These are phyloP conservation scores for Aspergillus sclerotiicarbonarius DNA, from an alignment of 495 filamentous ascomycete genomes.

Conservation along the genomic window DNA sequence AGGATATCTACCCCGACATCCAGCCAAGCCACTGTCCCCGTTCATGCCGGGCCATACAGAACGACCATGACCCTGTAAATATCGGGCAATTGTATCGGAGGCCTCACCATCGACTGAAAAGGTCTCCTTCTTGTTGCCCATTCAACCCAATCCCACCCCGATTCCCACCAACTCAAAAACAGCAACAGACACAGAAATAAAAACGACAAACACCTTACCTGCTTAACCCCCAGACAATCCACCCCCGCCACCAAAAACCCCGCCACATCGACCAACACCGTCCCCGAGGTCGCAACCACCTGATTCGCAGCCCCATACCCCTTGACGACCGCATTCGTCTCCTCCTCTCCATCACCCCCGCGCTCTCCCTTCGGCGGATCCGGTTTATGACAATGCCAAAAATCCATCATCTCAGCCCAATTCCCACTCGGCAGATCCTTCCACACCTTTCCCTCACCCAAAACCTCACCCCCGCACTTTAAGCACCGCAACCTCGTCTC, in stretches of 20 bases:
- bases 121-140: conserved; percentile 90
- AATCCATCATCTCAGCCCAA: conserved; percentile 99
- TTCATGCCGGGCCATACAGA: conserved; percentile 9
- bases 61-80: conserved; percentile 41
- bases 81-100: conserved; percentile 94
- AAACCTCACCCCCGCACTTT: conserved; percentile 43
- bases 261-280: conserved; percentile 78
- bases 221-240: conserved; percentile 58
- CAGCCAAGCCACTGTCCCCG: conserved; percentile 11
- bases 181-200: conserved; percentile 15
- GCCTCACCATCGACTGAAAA: conserved; percentile 54
- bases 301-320: conserved; percentile 74
- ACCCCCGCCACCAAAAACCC: conserved; percentile 64
- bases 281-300: conserved; percentile 59
- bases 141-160: neutral
- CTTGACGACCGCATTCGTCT: conserved; percentile 51
- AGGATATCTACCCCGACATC: conserved; percentile 31
- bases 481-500: conserved; percentile 62
- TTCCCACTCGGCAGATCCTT: conserved; percentile 94
- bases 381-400: conserved; percentile 99
- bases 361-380: conserved; percentile 35
- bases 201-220: conserved; percentile 53
- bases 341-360: conserved; percentile 24
- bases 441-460: conserved; percentile 52
- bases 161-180: neutral